Base-by-base conservation (phyloP, 495 filamentous ascomycete species). In the Staphylotrichum longicolle region DNA sequence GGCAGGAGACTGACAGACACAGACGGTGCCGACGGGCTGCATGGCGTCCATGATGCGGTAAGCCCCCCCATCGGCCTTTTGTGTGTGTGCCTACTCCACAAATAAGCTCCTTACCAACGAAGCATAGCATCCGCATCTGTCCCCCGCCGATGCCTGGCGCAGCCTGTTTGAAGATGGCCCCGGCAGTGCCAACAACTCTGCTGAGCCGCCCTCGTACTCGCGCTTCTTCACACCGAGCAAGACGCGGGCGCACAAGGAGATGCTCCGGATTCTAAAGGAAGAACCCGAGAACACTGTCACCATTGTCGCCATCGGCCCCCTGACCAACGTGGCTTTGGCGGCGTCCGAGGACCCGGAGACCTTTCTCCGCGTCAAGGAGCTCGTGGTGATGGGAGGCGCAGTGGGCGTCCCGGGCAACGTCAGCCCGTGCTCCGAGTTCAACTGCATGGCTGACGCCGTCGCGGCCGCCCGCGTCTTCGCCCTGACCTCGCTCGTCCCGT, bases 301-400 rank as follows among this genome's bases (percentile, higher is more conserved):
- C 20, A 86, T 99, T 61, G 85, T 97, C 39, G 91, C 88, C 45
- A 81, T 98, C 50, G 94, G 95, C 0, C 94, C 94, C 0, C 77
- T 98, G 41, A 97, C 93, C 5, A 99, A 95, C 72, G 77, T 97
- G 20, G 93, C 95, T 10, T 72, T 93, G 45, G 94, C 94, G 11
- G 91, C 94, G 35, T 85, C 90, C 6, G 83, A 89, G 68, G 91
- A 96, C 63, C 85, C 91, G 3, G 86, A 90, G 68, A 87, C 91
- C 5, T 96, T 99, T 77, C 82, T 98, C 4, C 85, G 86, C 27
- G 91, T 85, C 33, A 96, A 95, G 70, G 89, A 96, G 70, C 85
- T 99, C 3, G 86, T 96, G 20, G 87, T 96, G n/a, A 99, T 99
- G 94, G 94, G 93, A 40, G 95, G 94, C 59, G 85, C 89, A n/a